Percentiles rank a stretch among this genome's conserved stretches.
Evolutionary conservation across 306 rosid species (phyloP).

Genomic region (Corylus heterophylla): DNA sequence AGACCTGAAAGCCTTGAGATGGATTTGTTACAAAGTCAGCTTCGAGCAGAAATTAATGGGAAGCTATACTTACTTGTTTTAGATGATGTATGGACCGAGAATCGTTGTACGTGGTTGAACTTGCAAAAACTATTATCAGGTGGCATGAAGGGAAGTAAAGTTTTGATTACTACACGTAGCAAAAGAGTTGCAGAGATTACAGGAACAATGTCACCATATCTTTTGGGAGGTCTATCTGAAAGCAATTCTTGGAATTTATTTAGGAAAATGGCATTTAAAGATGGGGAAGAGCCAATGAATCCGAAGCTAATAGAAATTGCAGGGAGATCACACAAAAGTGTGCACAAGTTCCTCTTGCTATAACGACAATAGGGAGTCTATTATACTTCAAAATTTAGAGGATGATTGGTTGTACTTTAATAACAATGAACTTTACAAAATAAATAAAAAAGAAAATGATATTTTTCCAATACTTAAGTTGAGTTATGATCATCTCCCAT

Average conservation of each 20-base stretch:
- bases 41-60: not conserved
- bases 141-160: constrained; percentile 12
- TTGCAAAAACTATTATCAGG: not conserved
- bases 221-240: no score
- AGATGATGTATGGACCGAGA: constrained; percentile 11
- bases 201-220: not conserved
- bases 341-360: no score
- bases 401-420: no score
- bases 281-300: no score
- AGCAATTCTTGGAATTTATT: no score
- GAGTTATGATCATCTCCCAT: not conserved
- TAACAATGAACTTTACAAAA: not conserved
- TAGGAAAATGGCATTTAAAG: no score
- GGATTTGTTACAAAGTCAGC: not conserved
- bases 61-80: constrained; percentile 2
- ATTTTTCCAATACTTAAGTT: not conserved
- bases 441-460: not conserved
- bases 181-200: constrained; percentile 4
- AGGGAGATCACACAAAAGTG: no score
- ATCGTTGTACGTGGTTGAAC: not conserved
- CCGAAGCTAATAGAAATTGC: no score
- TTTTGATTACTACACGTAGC: constrained; percentile 8
- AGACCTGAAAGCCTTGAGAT: not conserved
- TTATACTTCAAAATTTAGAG: no score
- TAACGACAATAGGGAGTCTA: no score